A percentile compares a stretch with the other conserved stretches of the same genome.
phyloP scores from a whole-genome alignment of 345 rosid species.

The Angophora floribunda region DNA sequence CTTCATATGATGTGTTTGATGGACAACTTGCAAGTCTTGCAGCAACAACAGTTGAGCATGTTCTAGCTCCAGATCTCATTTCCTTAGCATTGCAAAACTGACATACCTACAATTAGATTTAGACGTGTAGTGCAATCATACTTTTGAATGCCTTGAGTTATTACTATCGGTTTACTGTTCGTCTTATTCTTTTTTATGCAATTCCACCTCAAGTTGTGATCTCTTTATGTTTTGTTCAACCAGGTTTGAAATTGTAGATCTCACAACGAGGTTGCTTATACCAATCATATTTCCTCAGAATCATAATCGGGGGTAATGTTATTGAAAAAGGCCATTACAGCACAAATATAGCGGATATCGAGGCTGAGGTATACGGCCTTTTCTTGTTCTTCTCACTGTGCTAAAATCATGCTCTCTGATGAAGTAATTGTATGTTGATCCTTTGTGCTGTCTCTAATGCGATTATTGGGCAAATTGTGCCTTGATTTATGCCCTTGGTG shows the following conservation, averaged over 20 bases:
- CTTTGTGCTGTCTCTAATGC: neutral
- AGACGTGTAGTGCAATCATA: neutral
- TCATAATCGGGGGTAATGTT: conserved; percentile 88
- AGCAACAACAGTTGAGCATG: conserved; percentile 86
- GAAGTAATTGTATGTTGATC: neutral
- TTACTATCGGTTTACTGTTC: neutral
- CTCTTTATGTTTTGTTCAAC: conserved; percentile 1
- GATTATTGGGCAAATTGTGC: neutral
- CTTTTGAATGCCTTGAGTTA: neutral
- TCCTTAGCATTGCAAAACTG: neutral
- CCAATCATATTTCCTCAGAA: conserved; percentile 94
- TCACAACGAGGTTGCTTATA: conserved; percentile 80
- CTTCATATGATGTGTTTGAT: conserved; percentile 48
- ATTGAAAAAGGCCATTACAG: conserved; percentile 87
- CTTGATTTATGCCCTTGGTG: neutral
- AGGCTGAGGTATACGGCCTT: conserved; percentile 54
- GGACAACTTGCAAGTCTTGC: conserved; percentile 87
- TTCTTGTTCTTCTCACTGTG: neutral
- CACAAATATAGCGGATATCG: conserved; percentile 72
- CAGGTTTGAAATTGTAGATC: conserved; percentile 97
- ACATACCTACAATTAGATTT: neutral
- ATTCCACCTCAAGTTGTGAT: neutral
- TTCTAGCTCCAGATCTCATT: conserved; percentile 71
- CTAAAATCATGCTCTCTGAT: neutral
- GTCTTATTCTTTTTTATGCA: neutral